These are phyloP conservation scores for Blepharisma japonicum DNA, from an alignment of 73 alveolate species.

Conservation along the genomic window DNA sequence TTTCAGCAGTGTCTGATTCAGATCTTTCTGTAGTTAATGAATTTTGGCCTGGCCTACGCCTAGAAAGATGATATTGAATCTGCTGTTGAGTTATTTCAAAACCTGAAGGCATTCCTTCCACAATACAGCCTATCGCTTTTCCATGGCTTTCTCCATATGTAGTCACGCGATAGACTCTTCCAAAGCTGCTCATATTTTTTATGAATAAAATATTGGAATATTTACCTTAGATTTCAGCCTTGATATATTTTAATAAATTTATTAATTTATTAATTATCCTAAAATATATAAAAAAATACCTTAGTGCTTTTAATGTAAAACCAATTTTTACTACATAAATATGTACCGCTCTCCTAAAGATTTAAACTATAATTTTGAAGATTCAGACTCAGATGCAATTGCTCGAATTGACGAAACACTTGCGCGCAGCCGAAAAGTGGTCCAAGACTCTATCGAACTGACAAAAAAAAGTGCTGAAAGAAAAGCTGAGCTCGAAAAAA, in stretches of 20 bases:
- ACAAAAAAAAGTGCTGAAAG: conserved; percentile 1
- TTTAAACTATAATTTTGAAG: conserved; percentile 32
- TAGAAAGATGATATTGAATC: conserved; percentile 56
- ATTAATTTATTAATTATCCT: too few relatives aligned
- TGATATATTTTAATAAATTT: too few relatives aligned
- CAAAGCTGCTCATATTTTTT: conserved; percentile 61
- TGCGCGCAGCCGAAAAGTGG: background rate
- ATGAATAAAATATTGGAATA: background rate
- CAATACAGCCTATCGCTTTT: conserved; percentile 72
- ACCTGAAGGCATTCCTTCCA: conserved; percentile 77
- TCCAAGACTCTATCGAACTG: background rate
- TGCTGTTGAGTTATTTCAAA: conserved; percentile 24
- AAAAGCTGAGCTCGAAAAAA: background rate
- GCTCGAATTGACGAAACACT: conserved; percentile 7
- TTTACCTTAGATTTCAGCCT: too few relatives aligned
- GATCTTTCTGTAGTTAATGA: conserved; percentile 64
- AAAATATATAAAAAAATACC: too few relatives aligned
- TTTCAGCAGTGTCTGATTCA: conserved; percentile 20
- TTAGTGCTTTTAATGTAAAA: too few relatives aligned
- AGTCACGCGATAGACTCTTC: conserved; percentile 55
- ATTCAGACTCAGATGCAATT: conserved; percentile 1
- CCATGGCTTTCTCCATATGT: conserved; percentile 88
- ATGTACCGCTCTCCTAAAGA: background rate
- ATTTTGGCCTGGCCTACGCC: conserved; percentile 86
- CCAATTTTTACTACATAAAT: background rate